Base-by-base conservation (phyloP, 2,329 filamentous ascomycete species). In the Epichloe bromicola region DNA sequence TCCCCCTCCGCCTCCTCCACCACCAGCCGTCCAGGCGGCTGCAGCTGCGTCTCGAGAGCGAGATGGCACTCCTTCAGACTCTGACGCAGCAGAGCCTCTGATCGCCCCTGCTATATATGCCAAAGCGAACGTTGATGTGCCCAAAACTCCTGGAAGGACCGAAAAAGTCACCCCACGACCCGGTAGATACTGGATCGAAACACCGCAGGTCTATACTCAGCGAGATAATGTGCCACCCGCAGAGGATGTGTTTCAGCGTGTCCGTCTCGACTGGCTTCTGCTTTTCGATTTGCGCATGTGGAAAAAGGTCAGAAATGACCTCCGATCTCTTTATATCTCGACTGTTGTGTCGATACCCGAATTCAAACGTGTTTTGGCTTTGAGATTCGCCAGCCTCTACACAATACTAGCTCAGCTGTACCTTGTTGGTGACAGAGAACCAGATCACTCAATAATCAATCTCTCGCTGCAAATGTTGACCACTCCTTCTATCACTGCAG, bases 391-490 rank as follows among this genome's bases (percentile, higher is more conserved):
- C 49, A 91, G 89, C 1, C 75, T 98, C 3, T 98, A 98, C 68
- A 97, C 93, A 2, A 87, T 86, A 2, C 72, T 98, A 46, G 90
- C 93, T 5, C 91, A 98, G 64, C 74, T 98, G 3, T 98, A 97
- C 65, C 78, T 98, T 33, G 93, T 98, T 57, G 91, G 91, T 14
- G 93, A 98, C 63, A 79, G 93, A 56, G 93, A 98, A 65, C 93
- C 93, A 2, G 93, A 98, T 62, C 91, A 97, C 67, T 97, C 91
- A 11, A 97, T 98, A 63, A 95, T 98, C 73, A 96, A 96, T 63
- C 79, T 98, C 38, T 97, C 91, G 4, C 73, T 97, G 33, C 93
- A 98, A 64, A 94, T 98, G 80, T 74, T 98, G 55, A 98, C 93
- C 0, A 96, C 93, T 0, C 90, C 93, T 2, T 95, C 91, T 0